Percentiles rank a stretch among this genome's conserved stretches.
Evolutionary conservation across 2,329 filamentous ascomycete species (phyloP).

Genomic region (Blastomyces parvus): DNA sequence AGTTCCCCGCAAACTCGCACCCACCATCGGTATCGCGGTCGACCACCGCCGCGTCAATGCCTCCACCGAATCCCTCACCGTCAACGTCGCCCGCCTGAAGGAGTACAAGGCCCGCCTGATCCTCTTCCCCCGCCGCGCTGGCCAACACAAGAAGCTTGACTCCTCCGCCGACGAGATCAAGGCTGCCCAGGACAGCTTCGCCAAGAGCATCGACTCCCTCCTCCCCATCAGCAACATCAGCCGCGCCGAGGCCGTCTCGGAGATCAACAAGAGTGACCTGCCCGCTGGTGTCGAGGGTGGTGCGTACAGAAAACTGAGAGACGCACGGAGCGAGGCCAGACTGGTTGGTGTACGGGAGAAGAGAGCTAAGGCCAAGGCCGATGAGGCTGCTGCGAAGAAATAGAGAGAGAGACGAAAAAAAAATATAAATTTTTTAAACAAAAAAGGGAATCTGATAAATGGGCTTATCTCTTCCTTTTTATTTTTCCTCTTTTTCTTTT

Average conservation of each 20-base stretch:
- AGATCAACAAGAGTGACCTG: slow-evolving; percentile 75
- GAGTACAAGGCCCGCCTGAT: slow-evolving; percentile 94
- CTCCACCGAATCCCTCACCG: slow-evolving; percentile 84
- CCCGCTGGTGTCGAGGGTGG: slow-evolving; percentile 68
- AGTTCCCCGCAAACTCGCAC: slow-evolving; percentile 86
- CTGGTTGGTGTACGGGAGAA: slow-evolving; percentile 80
- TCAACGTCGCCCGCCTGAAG: slow-evolving; percentile 96
- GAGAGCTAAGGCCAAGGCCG: slow-evolving; percentile 74
- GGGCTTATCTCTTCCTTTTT: not conserved
- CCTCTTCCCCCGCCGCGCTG: slow-evolving; percentile 91
- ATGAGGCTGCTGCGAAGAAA: slow-evolving; percentile 52
- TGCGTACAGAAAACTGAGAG: slow-evolving; percentile 78
- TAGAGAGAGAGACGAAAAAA: slow-evolving; percentile 25
- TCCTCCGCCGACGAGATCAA: slow-evolving; percentile 74
- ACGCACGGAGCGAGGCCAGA: slow-evolving; percentile 73
- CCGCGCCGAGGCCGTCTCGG: slow-evolving; percentile 51
- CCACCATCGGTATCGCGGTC: slow-evolving; percentile 94
- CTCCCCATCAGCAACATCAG: slow-evolving; percentile 63
- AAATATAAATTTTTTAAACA: slow-evolving; percentile 19
- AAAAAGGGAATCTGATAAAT: slow-evolving; percentile 9
- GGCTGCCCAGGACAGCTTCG: slow-evolving; percentile 50
- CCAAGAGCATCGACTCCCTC: slow-evolving; percentile 46
- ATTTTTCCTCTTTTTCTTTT: not conserved
- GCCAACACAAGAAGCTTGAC: slow-evolving; percentile 89
- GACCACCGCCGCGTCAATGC: slow-evolving; percentile 96